Conservation (phyloP, 345 rosid species). For the Salix brachista region DNA sequence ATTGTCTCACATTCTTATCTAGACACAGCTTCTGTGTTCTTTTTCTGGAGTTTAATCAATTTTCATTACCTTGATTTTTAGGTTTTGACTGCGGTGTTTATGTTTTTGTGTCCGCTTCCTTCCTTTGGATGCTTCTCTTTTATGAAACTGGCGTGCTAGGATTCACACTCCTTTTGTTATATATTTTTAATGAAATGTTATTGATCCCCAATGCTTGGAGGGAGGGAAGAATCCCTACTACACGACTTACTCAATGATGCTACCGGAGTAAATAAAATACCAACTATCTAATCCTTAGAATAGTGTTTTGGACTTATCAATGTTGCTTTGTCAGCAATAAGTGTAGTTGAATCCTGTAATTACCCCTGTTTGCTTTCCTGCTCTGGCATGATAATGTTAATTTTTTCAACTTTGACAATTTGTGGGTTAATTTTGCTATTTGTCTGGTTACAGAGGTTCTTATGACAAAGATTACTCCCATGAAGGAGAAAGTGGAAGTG, state of each 20-base stretch:
- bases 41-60: not conserved
- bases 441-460: slow-evolving; percentile 57
- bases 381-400: not conserved
- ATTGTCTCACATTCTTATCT: not conserved
- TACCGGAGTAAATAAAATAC: not conserved
- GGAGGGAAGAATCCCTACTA: not conserved
- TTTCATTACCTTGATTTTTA: not conserved
- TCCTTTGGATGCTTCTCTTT: not conserved
- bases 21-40: not conserved
- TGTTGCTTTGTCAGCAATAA: not conserved
- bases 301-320: not conserved
- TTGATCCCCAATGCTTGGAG: not conserved
- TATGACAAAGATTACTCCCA: slow-evolving; percentile 54
- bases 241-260: not conserved
- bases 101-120: not conserved
- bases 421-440: not conserved
- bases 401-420: not conserved
- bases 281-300: not conserved
- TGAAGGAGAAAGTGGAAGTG: slow-evolving; percentile 49
- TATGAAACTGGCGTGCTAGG: not conserved
- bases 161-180: not conserved
- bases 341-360: not conserved
- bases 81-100: not conserved
- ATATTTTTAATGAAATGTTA: not conserved
- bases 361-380: not conserved